Evolutionary conservation across 768 basidiomycete species (phyloP).

Genomic region (Leucosporidium yakuticum): DNA sequence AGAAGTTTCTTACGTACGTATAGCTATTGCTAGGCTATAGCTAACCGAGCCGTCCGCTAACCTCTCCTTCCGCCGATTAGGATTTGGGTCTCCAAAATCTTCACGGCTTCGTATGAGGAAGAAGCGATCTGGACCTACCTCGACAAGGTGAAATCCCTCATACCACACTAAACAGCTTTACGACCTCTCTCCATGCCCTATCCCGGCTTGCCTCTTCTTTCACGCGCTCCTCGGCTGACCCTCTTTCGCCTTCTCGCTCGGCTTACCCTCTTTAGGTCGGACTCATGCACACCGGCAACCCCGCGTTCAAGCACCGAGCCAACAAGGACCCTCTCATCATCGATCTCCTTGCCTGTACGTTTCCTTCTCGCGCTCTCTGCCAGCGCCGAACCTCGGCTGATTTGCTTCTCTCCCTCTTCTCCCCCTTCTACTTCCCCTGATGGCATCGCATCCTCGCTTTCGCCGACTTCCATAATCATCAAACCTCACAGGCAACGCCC

Average conservation of each 20-base stretch:
- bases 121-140: background rate
- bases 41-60: no score
- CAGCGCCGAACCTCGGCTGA: no score
- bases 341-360: conserved; percentile 6
- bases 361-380: no score
- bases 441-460: no score
- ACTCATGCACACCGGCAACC: conserved; percentile 25
- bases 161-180: background rate
- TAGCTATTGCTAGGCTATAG: background rate
- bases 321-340: conserved; percentile 19
- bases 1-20: no score
- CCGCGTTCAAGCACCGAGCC: conserved; percentile 7
- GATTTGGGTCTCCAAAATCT: background rate
- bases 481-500: background rate
- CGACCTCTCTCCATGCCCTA: background rate
- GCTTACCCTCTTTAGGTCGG: conserved; percentile 13
- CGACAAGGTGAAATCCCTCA: no score
- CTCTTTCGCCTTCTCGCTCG: conserved; percentile 2
- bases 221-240: conserved; percentile 6
- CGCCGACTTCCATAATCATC: no score
- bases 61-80: background rate
- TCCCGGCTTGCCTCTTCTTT: background rate
- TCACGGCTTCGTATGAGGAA: background rate
- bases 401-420: background rate
- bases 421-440: no score